These are phyloP conservation scores for Malus sieversii DNA, from an alignment of 306 rosid genomes.

Conservation along the genomic window DNA sequence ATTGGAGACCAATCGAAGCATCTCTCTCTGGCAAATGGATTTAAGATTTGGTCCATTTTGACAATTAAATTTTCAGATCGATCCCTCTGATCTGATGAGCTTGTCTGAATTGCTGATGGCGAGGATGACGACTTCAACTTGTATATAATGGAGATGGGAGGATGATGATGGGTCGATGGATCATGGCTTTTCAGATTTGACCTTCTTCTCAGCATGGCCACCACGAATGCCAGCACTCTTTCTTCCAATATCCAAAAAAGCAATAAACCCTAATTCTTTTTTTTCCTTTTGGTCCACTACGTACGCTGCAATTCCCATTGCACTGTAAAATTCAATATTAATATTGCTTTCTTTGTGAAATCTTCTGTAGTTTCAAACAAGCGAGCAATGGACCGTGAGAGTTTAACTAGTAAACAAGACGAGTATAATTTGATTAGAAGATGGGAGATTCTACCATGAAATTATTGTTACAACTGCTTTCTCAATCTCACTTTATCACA, in stretches of 20 bases:
- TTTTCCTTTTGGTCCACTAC: not conserved
- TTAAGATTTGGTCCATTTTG: slow-evolving; percentile 3
- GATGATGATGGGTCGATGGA: not conserved
- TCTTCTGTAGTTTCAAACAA: not conserved
- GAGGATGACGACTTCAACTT: slow-evolving; percentile 1
- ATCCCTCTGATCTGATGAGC: not conserved
- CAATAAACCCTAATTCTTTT: not conserved
- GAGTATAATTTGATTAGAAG: not conserved
- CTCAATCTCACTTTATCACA: not conserved
- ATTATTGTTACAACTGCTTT: not conserved
- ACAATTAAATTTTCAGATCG: not conserved
- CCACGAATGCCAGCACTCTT: not conserved
- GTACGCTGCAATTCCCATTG: not conserved
- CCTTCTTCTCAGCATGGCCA: not conserved
- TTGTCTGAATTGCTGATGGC: slow-evolving; percentile 16
- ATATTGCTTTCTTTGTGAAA: not conserved
- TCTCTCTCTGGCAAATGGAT: slow-evolving; percentile 1
- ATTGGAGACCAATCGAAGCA: not conserved
- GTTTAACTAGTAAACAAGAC: not conserved
- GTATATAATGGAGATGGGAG: not conserved
- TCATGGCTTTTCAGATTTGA: slow-evolving; percentile 8
- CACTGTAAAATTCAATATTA: not conserved
- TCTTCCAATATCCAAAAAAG: not conserved
- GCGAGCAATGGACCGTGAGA: not conserved
- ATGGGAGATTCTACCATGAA: not conserved